Percentiles rank a stretch among this genome's conserved stretches.
These are phyloP conservation scores for Saccharomycopsis guyanensis DNA, from an alignment of 805 yeast species.

Conservation along the genomic window DNA sequence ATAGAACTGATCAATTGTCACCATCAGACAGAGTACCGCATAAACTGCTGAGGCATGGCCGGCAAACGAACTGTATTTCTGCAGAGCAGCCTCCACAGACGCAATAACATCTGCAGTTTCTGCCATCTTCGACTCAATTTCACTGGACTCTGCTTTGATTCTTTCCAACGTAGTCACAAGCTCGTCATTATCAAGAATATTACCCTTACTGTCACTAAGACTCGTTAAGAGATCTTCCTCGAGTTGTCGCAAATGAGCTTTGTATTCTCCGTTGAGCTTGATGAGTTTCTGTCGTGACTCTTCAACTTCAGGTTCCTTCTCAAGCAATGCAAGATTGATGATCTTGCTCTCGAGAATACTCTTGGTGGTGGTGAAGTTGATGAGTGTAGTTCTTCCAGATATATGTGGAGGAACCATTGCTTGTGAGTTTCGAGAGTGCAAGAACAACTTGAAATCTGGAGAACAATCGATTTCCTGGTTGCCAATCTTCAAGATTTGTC, in stretches of 20 bases:
- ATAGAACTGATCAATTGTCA: conserved; percentile 44
- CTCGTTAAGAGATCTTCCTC: conserved; percentile 54
- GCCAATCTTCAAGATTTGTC: conserved; percentile 55
- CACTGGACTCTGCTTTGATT: conserved; percentile 54
- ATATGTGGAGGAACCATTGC: conserved; percentile 44
- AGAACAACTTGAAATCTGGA: conserved; percentile 48
- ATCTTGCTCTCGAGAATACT: conserved; percentile 58
- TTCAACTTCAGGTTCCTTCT: conserved; percentile 62
- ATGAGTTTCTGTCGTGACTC: conserved; percentile 44
- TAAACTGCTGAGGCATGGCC: conserved; percentile 44
- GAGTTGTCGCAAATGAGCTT: conserved; percentile 41
- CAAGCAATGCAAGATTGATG: conserved; percentile 45
- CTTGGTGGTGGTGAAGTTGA: conserved; percentile 69
- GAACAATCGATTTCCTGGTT: conserved; percentile 60
- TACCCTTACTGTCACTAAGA: conserved; percentile 49
- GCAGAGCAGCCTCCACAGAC: conserved; percentile 42
- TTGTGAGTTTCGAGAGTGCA: conserved; percentile 55
- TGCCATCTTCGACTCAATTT: conserved; percentile 43
- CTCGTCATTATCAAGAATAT: conserved; percentile 59
- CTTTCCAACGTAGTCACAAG: conserved; percentile 53
- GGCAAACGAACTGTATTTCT: conserved; percentile 48
- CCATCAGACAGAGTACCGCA: conserved; percentile 36
- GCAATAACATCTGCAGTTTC: conserved; percentile 50
- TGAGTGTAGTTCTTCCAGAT: conserved; percentile 50
- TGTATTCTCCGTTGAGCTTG: conserved; percentile 52